Evolutionary conservation across 2,329 filamentous ascomycete genomes (phyloP).

Genomic region (Penicillium sp.): DNA sequence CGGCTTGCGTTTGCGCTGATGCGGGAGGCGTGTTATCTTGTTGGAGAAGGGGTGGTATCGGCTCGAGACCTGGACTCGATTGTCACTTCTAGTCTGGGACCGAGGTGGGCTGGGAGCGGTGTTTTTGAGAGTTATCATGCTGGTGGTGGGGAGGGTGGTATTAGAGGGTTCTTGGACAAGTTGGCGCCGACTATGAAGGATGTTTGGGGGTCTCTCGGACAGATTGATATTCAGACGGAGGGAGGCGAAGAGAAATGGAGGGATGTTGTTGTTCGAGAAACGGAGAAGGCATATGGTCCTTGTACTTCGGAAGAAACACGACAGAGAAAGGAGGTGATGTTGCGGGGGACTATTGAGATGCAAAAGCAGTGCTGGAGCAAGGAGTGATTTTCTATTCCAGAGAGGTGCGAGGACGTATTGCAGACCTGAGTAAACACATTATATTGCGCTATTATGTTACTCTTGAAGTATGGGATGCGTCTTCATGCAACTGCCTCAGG

Average conservation of each 20-base stretch:
- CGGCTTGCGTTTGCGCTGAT: slow-evolving; percentile 57
- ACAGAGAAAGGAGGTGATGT: slow-evolving; percentile 26
- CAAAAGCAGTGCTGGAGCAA: slow-evolving; percentile 17
- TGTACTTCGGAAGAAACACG: slow-evolving; percentile 16
- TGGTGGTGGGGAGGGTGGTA: slow-evolving; percentile 54
- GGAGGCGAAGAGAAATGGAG: slow-evolving; percentile 44
- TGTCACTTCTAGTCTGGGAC: slow-evolving; percentile 52
- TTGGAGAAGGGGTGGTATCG: slow-evolving; percentile 52
- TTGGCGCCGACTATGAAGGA: slow-evolving; percentile 55
- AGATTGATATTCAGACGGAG: slow-evolving; percentile 32
- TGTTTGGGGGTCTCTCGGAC: slow-evolving; percentile 53
- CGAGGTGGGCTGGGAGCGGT: slow-evolving; percentile 55
- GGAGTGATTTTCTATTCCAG: not conserved
- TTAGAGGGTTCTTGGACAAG: slow-evolving; percentile 55
- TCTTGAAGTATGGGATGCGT: too few relatives aligned
- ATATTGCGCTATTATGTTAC: too few relatives aligned
- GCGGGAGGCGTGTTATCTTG: slow-evolving; percentile 55
- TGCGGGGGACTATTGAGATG: slow-evolving; percentile 24
- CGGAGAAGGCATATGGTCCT: slow-evolving; percentile 48
- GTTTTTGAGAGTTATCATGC: slow-evolving; percentile 60
- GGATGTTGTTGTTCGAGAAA: slow-evolving; percentile 45
- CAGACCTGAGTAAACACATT: too few relatives aligned
- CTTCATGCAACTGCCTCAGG: too few relatives aligned
- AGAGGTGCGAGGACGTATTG: too few relatives aligned
- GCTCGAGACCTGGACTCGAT: slow-evolving; percentile 55